These are phyloP conservation scores for Scheffersomyces insectosa DNA, from an alignment of 1,139 yeast genomes.

Conservation along the genomic window DNA sequence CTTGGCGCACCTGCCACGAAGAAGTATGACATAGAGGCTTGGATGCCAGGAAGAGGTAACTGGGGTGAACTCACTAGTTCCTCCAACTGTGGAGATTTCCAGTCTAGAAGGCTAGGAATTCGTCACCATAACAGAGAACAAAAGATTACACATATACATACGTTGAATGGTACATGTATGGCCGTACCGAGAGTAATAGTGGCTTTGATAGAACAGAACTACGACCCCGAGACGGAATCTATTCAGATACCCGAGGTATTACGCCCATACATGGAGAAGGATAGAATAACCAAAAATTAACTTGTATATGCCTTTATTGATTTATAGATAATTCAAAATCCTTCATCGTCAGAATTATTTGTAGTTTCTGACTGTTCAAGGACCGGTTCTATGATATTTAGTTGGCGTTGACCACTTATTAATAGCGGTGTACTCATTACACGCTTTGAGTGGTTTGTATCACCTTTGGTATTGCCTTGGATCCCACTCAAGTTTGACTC, in stretches of 20 bases:
- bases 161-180: slow-evolving; percentile 93
- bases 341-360: slow-evolving; percentile 28
- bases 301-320: slow-evolving; percentile 1
- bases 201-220: slow-evolving; percentile 84
- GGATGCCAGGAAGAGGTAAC: slow-evolving; percentile 95
- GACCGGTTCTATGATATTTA: slow-evolving; percentile 2
- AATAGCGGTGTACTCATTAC: slow-evolving; percentile 33
- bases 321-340: slow-evolving; percentile 2
- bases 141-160: slow-evolving; percentile 60
- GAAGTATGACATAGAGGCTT: slow-evolving; percentile 92
- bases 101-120: slow-evolving; percentile 79
- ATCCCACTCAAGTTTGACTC: slow-evolving; percentile 23
- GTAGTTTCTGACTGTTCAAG: slow-evolving; percentile 5
- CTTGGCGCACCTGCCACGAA: slow-evolving; percentile 91
- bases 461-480: slow-evolving; percentile 4
- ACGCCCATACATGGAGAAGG: slow-evolving; percentile 64
- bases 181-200: slow-evolving; percentile 92
- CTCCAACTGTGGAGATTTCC: slow-evolving; percentile 92
- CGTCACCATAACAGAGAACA: slow-evolving; percentile 42
- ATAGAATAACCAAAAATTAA: slow-evolving; percentile 23
- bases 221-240: slow-evolving; percentile 56
- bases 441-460: slow-evolving; percentile 18
- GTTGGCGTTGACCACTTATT: slow-evolving; percentile 2
- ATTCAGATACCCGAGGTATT: slow-evolving; percentile 70
- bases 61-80: slow-evolving; percentile 96